Base-by-base conservation (phyloP, 768 basidiomycete genomes). In the Collybia mongolica region DNA sequence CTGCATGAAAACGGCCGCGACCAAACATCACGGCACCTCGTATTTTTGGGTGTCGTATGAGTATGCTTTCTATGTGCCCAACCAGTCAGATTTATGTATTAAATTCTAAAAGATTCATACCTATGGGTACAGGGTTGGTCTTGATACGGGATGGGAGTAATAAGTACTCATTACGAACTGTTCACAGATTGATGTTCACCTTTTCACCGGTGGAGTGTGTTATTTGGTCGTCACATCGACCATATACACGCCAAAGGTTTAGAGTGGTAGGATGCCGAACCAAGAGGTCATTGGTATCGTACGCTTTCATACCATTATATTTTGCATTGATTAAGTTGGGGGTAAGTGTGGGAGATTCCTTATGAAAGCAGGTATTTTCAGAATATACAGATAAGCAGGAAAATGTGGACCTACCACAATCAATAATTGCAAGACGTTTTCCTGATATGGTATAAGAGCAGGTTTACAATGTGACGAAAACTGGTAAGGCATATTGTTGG, bases 231-330 rank as follows among this genome's bases (percentile, higher is more conserved):
- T 72, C 65, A 3, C 63, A 23, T 7, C 70, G 61, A 20, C 70
- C 69, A 20, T 67, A 56, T 63, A 12, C 48, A 77, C 75, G 76
- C 65, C 72, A 81, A n/a, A 74, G 58, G 7, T 66, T 60, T 3
- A 66, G 56, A 7, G 70, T 67, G 2, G 68, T 71, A 0, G 78
- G 74, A 53, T 80, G 78, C 22, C 61, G 65, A 24, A 68, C 44
- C 49, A 72, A 75, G 3, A 75, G 54, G 58, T 78, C 77, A 4
- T 66, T 67, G 14, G 69, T 75, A 1, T 68, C 69, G 45, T 76
- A 77, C 4, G 75, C 76, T 42, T 55, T 60, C 5, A 63, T 59
- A 50, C 69, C 65, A 7, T 66, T 50, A 1, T 63, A 48, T 18
- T 49, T 52, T 5, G 54, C 56, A 43, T 71, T 72, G 52, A 62